Evolutionary conservation across 2,329 filamentous ascomycete genomes (phyloP), one percentile per base, ranked within the genome.

Genomic region (Ophioceras dolichostomum): DNA sequence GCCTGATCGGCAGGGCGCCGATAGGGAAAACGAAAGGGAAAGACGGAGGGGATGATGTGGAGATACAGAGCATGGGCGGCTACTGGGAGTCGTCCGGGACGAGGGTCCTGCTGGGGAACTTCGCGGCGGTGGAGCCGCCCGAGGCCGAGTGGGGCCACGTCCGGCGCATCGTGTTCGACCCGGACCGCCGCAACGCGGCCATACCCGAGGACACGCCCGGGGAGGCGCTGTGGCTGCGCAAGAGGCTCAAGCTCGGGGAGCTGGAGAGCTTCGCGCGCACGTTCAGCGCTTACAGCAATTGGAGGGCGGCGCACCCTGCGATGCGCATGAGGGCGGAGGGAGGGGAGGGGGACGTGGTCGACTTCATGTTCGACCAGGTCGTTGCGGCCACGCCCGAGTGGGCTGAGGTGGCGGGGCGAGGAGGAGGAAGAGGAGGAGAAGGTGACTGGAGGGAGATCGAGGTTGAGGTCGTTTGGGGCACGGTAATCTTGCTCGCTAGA

Each of bases 11-110:
- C 6, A n/a, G n/a, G n/a, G n/a, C n/a, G n/a, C n/a, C n/a, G n/a
- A n/a, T n/a, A n/a, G n/a, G n/a, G n/a, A n/a, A n/a, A n/a, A n/a
- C n/a, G n/a, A n/a, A n/a, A n/a, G n/a, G n/a, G n/a, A n/a, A n/a
- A n/a, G n/a, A n/a, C n/a, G n/a, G n/a, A n/a, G 50, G 60, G 13
- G 62, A 57, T 22, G 62, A 68, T 22, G 59, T 61, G 10, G 64
- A 66, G 0, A 44, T 64, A 22, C 57, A 67, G 37, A 60, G 60
- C 9, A 65, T 82, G 60, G 73, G 70, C 1, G 53, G 54, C 13
- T 77, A 70, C 52, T 81, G 76, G 77, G 67, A 75, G 49, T 66
- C 73, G 48, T 73, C 73, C 0, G 76, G 77, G 1, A 59, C 75
- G 17, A 55, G 61, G 17, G 71, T 70, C 30, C 55, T 80, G 34